A percentile compares a stretch with the other conserved stretches of the same genome.
Evolutionary conservation across 345 rosid genomes (phyloP).

Genomic region (Theobroma cacao): DNA sequence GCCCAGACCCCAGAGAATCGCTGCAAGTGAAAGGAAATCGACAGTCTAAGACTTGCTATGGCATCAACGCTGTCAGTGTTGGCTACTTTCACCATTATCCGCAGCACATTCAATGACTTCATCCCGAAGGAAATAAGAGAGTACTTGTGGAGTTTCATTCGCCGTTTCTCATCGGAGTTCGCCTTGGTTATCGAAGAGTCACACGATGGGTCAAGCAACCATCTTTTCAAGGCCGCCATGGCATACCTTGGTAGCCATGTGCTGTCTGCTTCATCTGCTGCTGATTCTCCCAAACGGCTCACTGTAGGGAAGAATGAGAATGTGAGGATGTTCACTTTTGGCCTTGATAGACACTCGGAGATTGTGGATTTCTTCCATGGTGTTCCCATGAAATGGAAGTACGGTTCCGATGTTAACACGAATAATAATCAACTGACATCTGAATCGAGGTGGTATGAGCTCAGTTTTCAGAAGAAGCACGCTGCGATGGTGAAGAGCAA

Average conservation of each 20-base stretch:
- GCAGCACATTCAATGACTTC: slow-evolving; percentile 27
- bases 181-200: slow-evolving; percentile 33
- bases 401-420: slow-evolving; percentile 17
- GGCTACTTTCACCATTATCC: slow-evolving; percentile 38
- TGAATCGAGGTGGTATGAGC: slow-evolving; percentile 38
- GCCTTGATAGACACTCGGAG: slow-evolving; percentile 32
- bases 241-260: slow-evolving; percentile 31
- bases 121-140: slow-evolving; percentile 31
- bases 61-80: slow-evolving; percentile 7
- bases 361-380: slow-evolving; percentile 32
- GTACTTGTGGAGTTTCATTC: slow-evolving; percentile 17
- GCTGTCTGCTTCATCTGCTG: slow-evolving; percentile 1
- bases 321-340: slow-evolving; percentile 21
- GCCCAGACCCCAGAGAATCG: neutral
- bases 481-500: slow-evolving; percentile 21
- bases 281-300: slow-evolving; percentile 19
- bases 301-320: slow-evolving; percentile 36
- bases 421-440: neutral
- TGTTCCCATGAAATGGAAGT: slow-evolving; percentile 34
- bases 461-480: slow-evolving; percentile 28
- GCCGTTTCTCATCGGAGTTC: slow-evolving; percentile 33
- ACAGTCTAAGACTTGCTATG: neutral
- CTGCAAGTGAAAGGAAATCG: neutral
- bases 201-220: slow-evolving; percentile 34
- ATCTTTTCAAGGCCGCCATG: slow-evolving; percentile 26